A percentile compares a stretch with the other conserved stretches of the same genome.
phyloP scores from a whole-genome alignment of 768 basidiomycete species.

The Rhizopogon vinicolor region DNA sequence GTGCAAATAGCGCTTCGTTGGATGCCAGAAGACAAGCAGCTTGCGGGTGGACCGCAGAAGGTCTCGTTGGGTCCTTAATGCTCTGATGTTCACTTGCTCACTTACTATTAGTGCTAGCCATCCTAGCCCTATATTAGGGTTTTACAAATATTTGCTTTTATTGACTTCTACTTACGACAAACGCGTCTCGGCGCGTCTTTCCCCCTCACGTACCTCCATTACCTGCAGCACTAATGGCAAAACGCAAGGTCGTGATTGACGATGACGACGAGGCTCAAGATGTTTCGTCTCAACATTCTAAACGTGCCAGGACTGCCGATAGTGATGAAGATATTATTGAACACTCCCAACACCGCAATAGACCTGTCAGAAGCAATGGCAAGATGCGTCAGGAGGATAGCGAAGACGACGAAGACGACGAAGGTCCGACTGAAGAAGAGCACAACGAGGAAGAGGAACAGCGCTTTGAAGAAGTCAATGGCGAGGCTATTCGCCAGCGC shows the following conservation, averaged over 20 bases:
- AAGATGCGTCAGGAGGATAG: constrained; percentile 23
- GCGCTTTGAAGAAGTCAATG: constrained; percentile 59
- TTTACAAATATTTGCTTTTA: constrained; percentile 14
- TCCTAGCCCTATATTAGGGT: too few relatives aligned
- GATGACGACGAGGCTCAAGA: constrained; percentile 36
- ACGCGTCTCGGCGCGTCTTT: constrained; percentile 25
- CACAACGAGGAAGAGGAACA: constrained; percentile 55
- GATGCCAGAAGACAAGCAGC: background rate
- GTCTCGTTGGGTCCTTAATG: background rate
- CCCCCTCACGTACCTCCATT: constrained; percentile 2
- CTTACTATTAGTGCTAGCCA: too few relatives aligned
- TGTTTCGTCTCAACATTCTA: constrained; percentile 31
- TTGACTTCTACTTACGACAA: constrained; percentile 4
- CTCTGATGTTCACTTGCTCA: background rate
- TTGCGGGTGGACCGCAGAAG: background rate
- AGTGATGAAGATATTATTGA: constrained; percentile 27
- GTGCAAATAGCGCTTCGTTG: background rate
- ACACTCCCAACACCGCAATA: constrained; percentile 17
- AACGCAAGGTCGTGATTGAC: constrained; percentile 42
- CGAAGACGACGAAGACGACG: constrained; percentile 27
- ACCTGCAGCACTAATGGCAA: constrained; percentile 38
- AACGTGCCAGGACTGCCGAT: constrained; percentile 41
- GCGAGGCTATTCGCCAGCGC: constrained; percentile 48
- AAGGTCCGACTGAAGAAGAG: constrained; percentile 31
- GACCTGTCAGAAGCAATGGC: constrained; percentile 28